Base-by-base conservation (phyloP, 2,329 filamentous ascomycete species). In the Fusarium citri region DNA sequence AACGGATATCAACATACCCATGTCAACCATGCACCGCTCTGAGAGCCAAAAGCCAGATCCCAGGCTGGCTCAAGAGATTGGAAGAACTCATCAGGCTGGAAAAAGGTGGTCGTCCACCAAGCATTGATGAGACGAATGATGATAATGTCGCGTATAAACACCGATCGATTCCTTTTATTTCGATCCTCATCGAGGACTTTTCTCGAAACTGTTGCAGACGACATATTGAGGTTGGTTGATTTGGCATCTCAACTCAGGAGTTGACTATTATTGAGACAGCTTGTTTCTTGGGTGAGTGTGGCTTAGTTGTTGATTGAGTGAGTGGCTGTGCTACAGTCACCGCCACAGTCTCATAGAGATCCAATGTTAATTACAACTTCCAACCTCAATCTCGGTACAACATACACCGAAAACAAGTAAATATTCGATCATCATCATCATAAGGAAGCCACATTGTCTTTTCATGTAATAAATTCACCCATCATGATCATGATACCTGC, bases 81-180 rank as follows among this genome's bases (percentile, higher is more conserved):
- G 77, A 96, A 99, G 83, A 93, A 98, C 80, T 99, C 96, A 83
- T 99, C 96, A 28, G 96, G 96, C 80, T 99, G 96, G 82, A 99
- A 99, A 80, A 98, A 99, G 22, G 96, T 98, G 71, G 88, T 85
- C 60, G 97, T 84, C 67, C 86, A 89, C 73, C 96, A 85, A 31
- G 94, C 90, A 82, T 97, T 97, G 78, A 92, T 79, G 69, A 95
- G 86, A 57, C 96, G 93, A 68, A 97, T 87, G 42, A 88, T 84
- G 71, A 98, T 74, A 56, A 88, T 80, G 64, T 76, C 66, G 49
- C 71, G 74, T 7, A 80, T 65, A 55, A 81, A 78, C 42, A 74
- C 61, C 28, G 76, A 71, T 20, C 68, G 71, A 20, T 76, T 70
- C 58, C 69, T 59, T 42, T 59, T 49, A 62, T 72, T 72, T 11